phyloP scores from a whole-genome alignment of 2,329 filamentous ascomycete genomes.

The Cladophialophora exuberans region DNA sequence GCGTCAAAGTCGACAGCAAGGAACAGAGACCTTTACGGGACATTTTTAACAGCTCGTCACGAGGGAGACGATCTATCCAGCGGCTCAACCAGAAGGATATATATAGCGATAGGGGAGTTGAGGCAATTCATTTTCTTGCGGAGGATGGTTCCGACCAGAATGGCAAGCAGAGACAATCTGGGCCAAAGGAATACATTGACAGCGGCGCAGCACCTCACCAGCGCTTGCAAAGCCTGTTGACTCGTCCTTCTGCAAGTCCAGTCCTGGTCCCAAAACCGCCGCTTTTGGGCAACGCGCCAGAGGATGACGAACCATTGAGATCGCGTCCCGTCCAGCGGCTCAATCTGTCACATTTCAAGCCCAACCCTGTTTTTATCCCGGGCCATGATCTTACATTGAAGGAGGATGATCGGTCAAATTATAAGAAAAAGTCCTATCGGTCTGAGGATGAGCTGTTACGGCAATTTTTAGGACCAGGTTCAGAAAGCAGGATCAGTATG shows the following conservation, averaged over 20 bases:
- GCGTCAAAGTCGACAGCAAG: constrained; percentile 15
- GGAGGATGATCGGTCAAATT: constrained; percentile 72
- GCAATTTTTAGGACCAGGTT: constrained; percentile 32
- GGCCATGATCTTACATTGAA: constrained; percentile 73
- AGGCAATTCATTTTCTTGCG: constrained; percentile 50
- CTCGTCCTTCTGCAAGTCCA: constrained; percentile 10
- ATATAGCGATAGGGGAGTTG: constrained; percentile 29
- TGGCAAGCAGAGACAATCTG: constrained; percentile 1
- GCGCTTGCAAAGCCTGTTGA: constrained; percentile 22
- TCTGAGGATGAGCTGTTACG: constrained; percentile 43
- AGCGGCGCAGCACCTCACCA: constrained; percentile 11
- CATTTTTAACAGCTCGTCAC: constrained; percentile 12
- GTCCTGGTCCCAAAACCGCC: constrained; percentile 8
- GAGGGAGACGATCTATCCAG: not conserved
- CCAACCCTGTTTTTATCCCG: constrained; percentile 74
- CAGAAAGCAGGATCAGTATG: constrained; percentile 58
- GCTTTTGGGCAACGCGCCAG: constrained; percentile 1
- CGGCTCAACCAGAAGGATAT: constrained; percentile 5
- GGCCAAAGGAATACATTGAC: not conserved
- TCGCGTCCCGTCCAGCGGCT: constrained; percentile 61
- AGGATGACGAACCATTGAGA: constrained; percentile 56
- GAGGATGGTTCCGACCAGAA: constrained; percentile 52
- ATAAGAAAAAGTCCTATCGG: constrained; percentile 69
- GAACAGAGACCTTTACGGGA: constrained; percentile 17
- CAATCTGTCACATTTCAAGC: constrained; percentile 73